These are phyloP conservation scores for Climacium dendroides DNA, from an alignment of 225 moss, liverwort and hornwort genomes.

Conservation along the genomic window DNA sequence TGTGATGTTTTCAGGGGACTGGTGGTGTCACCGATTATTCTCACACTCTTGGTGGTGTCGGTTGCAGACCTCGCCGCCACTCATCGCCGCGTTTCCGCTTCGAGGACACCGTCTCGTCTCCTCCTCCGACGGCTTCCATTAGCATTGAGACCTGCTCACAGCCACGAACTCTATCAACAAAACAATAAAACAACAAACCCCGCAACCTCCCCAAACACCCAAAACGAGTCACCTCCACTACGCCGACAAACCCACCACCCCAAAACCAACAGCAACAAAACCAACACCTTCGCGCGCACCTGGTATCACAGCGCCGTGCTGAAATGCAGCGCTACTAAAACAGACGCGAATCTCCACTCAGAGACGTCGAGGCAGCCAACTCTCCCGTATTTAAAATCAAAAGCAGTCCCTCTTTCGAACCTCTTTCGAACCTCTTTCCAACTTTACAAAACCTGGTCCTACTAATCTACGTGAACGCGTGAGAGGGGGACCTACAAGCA, in stretches of 20 bases:
- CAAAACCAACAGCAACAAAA: neutral
- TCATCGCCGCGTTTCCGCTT: slow-evolving; percentile 16
- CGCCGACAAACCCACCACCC: neutral
- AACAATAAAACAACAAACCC: neutral
- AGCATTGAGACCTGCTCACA: neutral
- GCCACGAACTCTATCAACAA: neutral
- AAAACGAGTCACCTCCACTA: neutral
- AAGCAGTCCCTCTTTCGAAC: neutral
- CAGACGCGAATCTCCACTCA: neutral
- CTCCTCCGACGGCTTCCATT: neutral
- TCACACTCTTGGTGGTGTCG: neutral
- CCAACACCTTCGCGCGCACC: neutral
- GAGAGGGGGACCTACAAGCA: neutral
- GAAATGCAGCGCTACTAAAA: neutral
- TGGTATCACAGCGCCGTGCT: neutral
- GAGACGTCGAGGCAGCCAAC: neutral
- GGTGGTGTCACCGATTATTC: neutral
- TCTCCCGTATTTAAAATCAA: neutral
- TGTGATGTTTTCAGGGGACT: neutral
- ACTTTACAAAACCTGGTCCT: neutral
- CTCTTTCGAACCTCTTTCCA: neutral
- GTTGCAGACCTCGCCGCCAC: slow-evolving; percentile 3
- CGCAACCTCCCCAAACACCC: neutral
- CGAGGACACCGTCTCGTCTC: neutral
- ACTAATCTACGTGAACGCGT: neutral